Evolutionary conservation across 306 rosid species (phyloP).

Genomic region (Cicer cuneatum): DNA sequence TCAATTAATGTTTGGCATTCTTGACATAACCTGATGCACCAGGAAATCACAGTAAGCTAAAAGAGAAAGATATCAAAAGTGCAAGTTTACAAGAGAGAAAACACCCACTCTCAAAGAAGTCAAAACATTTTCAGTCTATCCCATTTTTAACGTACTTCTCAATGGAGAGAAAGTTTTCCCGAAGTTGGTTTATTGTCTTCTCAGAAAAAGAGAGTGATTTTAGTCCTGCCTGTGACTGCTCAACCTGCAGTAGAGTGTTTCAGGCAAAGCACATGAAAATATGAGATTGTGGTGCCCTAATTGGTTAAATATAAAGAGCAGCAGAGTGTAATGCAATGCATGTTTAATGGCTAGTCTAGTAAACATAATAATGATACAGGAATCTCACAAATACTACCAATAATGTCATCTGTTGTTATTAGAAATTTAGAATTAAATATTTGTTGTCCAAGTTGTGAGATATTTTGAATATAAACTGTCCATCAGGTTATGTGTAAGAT

Average conservation of each 20-base stretch:
- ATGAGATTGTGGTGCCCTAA: conserved; percentile 28
- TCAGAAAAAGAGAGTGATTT: conserved; percentile 80
- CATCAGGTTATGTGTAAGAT: conserved; percentile 8
- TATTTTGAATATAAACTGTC: conserved; percentile 30
- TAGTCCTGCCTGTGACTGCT: conserved; percentile 84
- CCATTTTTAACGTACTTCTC: conserved; percentile 74
- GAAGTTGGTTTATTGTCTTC: conserved; percentile 73
- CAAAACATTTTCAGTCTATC: conserved; percentile 38
- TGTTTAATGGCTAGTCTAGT: conserved; percentile 15
- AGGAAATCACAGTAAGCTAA: conserved; percentile 46
- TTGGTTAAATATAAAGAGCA: conserved; percentile 39
- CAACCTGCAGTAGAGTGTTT: conserved; percentile 71
- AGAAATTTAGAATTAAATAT: conserved; percentile 23
- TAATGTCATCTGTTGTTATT: conserved; percentile 22
- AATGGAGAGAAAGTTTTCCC: conserved; percentile 85
- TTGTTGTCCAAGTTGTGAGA: conserved; percentile 8
- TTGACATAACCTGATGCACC: conserved; percentile 75
- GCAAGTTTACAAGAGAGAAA: conserved; percentile 31
- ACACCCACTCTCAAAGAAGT: conserved; percentile 31
- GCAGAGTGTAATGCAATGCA: conserved; percentile 27
- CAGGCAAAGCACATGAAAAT: conserved; percentile 39
- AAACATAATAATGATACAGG: conserved; percentile 2
- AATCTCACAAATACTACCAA: conserved; percentile 32
- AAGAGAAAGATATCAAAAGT: conserved; percentile 33
- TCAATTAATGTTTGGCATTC: conserved; percentile 96